Evolutionary conservation across 2,329 filamentous ascomycete species (phyloP).

Genomic region (Cytospora chrysosperma): DNA sequence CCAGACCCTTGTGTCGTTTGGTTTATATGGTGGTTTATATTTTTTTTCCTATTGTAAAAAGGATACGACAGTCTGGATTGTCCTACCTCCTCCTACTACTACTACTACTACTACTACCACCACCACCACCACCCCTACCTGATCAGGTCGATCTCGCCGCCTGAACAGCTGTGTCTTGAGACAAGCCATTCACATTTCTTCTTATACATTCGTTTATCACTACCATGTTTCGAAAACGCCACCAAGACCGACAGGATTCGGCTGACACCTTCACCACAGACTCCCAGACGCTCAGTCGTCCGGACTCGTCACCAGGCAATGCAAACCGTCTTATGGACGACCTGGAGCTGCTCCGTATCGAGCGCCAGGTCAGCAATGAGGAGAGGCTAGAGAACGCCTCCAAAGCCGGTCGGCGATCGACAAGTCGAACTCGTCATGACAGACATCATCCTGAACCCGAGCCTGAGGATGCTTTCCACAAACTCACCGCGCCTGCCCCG

Average conservation of each 20-base stretch:
- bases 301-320: constrained; percentile 32
- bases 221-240: background rate
- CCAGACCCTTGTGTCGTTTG: no score
- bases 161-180: background rate
- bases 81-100: no score
- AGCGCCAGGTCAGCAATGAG: constrained; percentile 46
- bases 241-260: background rate
- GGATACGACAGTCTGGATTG: background rate
- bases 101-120: no score
- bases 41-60: background rate
- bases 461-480: constrained; percentile 49
- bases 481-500: constrained; percentile 28
- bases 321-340: constrained; percentile 46
- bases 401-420: constrained; percentile 26
- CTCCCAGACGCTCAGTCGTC: constrained; percentile 24
- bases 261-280: constrained; percentile 20
- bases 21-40: no score
- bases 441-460: constrained; percentile 37
- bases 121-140: no score
- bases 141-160: background rate
- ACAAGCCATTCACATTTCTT: background rate
- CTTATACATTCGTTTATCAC: background rate
- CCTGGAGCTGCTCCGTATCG: constrained; percentile 48
- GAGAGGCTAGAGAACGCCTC: constrained; percentile 34
- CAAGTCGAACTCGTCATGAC: constrained; percentile 29